phyloP scores from a whole-genome alignment of 257 asterid genomes.

The Solanum medicagineum region DNA sequence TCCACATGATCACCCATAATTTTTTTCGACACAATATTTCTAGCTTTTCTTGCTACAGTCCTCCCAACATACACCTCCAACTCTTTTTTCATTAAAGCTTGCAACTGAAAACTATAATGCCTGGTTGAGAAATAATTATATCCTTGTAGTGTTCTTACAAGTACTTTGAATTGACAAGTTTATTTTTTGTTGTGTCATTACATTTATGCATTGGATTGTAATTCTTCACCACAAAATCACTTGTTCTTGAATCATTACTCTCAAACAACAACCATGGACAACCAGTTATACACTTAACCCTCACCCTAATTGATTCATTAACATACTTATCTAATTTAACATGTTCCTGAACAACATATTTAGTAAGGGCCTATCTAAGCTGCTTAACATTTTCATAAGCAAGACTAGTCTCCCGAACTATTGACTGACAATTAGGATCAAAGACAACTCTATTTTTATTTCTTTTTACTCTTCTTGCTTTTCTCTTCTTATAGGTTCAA shows the following conservation, averaged over 20 bases:
- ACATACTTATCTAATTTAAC: not conserved
- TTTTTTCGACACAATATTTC: not conserved
- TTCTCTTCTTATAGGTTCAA: too few relatives aligned
- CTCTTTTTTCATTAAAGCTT: not conserved
- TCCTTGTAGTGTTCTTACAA: not conserved
- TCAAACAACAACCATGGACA: not conserved
- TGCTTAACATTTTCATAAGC: too few relatives aligned
- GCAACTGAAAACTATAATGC: not conserved
- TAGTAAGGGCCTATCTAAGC: too few relatives aligned
- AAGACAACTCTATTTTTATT: too few relatives aligned
- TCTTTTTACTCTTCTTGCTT: too few relatives aligned
- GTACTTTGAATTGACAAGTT: not conserved
- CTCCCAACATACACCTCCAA: not conserved
- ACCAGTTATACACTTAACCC: not conserved
- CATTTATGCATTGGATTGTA: not conserved
- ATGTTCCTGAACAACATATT: not conserved
- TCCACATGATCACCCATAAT: not conserved
- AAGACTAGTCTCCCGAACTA: too few relatives aligned
- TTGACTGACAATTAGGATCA: too few relatives aligned
- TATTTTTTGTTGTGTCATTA: not conserved
- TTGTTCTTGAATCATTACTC: not conserved
- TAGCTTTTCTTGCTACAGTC: not conserved
- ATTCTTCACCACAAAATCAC: not conserved
- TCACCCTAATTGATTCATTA: not conserved
- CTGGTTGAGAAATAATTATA: not conserved